A percentile compares a stretch with the other conserved stretches of the same genome.
phyloP scores from a whole-genome alignment of 306 rosid species.

The Cucumis melo region DNA sequence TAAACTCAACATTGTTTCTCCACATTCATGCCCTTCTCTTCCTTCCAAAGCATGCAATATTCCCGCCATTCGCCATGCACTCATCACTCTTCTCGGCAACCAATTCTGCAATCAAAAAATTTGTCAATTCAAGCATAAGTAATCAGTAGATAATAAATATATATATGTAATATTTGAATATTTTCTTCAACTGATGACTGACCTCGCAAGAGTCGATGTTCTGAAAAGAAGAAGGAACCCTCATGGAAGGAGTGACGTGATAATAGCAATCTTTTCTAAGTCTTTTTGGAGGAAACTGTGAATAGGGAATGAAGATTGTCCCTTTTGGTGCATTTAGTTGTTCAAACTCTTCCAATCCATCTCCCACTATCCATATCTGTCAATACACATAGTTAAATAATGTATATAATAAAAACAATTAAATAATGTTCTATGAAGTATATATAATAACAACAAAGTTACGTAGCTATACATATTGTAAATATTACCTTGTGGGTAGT shows the following conservation, averaged over 20 bases:
- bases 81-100: slow-evolving; percentile 82
- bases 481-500: slow-evolving; percentile 27
- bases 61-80: slow-evolving; percentile 76
- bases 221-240: slow-evolving; percentile 30
- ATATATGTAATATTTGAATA: no score
- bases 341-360: slow-evolving; percentile 31
- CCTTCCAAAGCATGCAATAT: slow-evolving; percentile 61
- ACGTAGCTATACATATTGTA: no score
- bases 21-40: slow-evolving; percentile 56
- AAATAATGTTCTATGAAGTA: no score
- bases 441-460: no score
- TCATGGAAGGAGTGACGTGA: slow-evolving; percentile 57
- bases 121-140: no score
- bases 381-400: no score
- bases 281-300: slow-evolving; percentile 58
- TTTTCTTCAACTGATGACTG: no score
- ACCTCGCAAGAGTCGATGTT: slow-evolving; percentile 86
- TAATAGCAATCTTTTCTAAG: slow-evolving; percentile 56
- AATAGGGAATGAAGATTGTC: slow-evolving; percentile 53
- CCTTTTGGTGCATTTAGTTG: slow-evolving; percentile 52
- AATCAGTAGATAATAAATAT: no score
- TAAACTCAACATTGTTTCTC: slow-evolving; percentile 25
- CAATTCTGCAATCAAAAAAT: slow-evolving; percentile 22
- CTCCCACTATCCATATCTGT: slow-evolving; percentile 72
- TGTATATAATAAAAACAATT: no score